Base-by-base conservation (phyloP, 2,329 filamentous ascomycete species). In the Davidsoniella neocaledoniae region DNA sequence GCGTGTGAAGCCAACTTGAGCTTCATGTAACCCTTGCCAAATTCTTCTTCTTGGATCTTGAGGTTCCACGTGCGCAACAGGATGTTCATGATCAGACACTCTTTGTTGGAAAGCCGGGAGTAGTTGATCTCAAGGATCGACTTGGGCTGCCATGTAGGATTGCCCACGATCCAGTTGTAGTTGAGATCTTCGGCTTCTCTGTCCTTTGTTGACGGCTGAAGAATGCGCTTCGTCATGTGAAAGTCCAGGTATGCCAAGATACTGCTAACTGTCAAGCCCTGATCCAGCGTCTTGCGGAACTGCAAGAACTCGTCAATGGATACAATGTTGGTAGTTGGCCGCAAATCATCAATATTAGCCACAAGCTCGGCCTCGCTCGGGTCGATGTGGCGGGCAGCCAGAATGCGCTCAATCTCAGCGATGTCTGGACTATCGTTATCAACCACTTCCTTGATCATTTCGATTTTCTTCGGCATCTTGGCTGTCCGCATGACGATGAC, bases 11-110 rank as follows among this genome's bases (percentile, higher is more conserved):
- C 57, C 17, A 76, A 55, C 53, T 56, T 61, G 5, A 76, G 52
- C 2, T 59, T 60, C 1, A 65, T 57, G 29, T 62, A 60, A 5
- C 73, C 74, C 3, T 66, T 57, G 5, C 62, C 62, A 17, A 67
- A 63, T 12, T 66, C 57, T 14, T 71, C 57, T 54, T 74, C 70
- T 49, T 65, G 62, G 2, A 69, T 65, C 7, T 67, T 63, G n/a
- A 77, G 54, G 2, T 63, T 64, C 74, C 74, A 78, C 52, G 65
- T 67, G 21, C 66, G 59, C 10, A 64, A 64, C 62, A 77, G 62
- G 48, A 78, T 60, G 50, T 60, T 61, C 14, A 68, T 54, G 0
- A 62, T 68, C 9, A 68, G 57, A 25, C 55, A 62, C 38, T 66
- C 58, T 57, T 76, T 77, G 3, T 56, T 55, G 12, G 56, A 55